Conservation (phyloP, 176 grass and related monocot genomes). For the Aegilops umbellulata region DNA sequence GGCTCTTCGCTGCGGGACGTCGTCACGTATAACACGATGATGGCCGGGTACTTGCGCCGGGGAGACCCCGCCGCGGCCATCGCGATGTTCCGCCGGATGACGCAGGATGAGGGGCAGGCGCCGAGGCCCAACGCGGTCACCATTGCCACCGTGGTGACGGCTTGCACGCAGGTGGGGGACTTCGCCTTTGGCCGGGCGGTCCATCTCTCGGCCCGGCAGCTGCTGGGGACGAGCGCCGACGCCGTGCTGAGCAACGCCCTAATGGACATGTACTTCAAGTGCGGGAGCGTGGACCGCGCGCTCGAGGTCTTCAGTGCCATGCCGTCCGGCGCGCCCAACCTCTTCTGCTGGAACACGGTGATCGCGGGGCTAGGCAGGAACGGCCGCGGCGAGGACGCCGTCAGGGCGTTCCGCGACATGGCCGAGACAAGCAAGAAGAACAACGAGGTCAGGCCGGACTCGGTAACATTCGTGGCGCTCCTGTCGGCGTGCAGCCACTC, state of each 20-base stretch:
- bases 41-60: conserved; percentile 34
- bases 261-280: conserved; percentile 64
- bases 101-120: neutral
- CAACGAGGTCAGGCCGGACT: neutral
- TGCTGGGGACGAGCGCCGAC: neutral
- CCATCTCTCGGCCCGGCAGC: conserved; percentile 8
- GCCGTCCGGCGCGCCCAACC: conserved; percentile 2
- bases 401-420: conserved; percentile 37
- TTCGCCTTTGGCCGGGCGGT: conserved; percentile 35
- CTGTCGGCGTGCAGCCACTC: conserved; percentile 62
- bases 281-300: conserved; percentile 33
- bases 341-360: conserved; percentile 59
- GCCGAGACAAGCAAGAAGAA: neutral
- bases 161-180: conserved; percentile 42
- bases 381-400: conserved; percentile 41
- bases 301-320: conserved; percentile 27
- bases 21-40: conserved; percentile 55
- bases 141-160: conserved; percentile 32
- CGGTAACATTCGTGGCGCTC: conserved; percentile 53
- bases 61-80: conserved; percentile 6
- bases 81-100: conserved; percentile 25
- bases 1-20: neutral
- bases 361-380: conserved; percentile 50
- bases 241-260: conserved; percentile 43
- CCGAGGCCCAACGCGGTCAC: conserved; percentile 37